Conservation (phyloP, 768 basidiomycete species). For the Tricholoma hemisulphureum region DNA sequence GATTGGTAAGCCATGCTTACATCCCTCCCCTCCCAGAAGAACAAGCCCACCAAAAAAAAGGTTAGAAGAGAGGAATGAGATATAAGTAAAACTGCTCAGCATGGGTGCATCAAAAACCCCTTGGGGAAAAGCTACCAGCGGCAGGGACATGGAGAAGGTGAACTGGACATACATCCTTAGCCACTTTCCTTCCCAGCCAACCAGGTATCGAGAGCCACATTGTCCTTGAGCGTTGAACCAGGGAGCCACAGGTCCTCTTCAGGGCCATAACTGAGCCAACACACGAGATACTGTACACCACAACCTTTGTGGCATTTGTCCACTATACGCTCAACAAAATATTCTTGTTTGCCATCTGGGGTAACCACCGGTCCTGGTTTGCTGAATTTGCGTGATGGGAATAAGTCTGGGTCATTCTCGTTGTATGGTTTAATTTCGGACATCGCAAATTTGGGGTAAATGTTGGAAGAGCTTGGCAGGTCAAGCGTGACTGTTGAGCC, state of each 20-base stretch:
- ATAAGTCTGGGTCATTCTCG: slow-evolving; percentile 29
- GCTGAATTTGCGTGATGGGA: slow-evolving; percentile 23
- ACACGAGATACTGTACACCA: slow-evolving; percentile 26
- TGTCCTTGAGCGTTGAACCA: slow-evolving; percentile 16
- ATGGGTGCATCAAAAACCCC: background rate
- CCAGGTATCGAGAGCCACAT: slow-evolving; percentile 15
- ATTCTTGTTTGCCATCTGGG: slow-evolving; percentile 23
- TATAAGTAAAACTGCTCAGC: background rate
- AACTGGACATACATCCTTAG: background rate
- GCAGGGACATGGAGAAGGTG: background rate
- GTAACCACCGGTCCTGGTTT: slow-evolving; percentile 21
- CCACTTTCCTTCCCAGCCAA: background rate
- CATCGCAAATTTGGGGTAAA: slow-evolving; percentile 34
- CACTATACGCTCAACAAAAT: slow-evolving; percentile 22
- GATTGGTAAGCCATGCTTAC: background rate
- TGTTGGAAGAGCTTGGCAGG: slow-evolving; percentile 13
- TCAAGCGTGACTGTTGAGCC: slow-evolving; percentile 23
- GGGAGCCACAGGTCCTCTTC: no score
- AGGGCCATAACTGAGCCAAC: slow-evolving; percentile 30
- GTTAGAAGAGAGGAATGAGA: background rate
- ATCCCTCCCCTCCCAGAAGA: background rate
- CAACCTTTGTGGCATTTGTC: slow-evolving; percentile 18
- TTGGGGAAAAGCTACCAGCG: no score
- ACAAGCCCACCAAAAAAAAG: no score
- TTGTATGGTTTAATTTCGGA: slow-evolving; percentile 22